Evolutionary conservation across 1,139 yeast genomes (phyloP), one percentile per base, ranked within the genome.

Genomic region (Pichia cactophila): DNA sequence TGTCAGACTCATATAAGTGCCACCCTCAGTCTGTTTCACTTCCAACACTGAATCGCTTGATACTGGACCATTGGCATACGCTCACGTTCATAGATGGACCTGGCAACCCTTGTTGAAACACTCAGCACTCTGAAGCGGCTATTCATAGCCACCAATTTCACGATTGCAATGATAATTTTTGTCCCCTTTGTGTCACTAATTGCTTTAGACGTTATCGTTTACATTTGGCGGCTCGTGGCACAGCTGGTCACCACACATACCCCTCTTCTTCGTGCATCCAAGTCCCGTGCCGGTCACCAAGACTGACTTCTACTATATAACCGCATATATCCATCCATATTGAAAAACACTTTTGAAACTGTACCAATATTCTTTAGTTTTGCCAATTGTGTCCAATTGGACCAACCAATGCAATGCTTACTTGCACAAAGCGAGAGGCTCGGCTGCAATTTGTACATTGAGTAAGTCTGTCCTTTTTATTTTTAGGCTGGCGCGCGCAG

Each of bases 101-200:
- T 38, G 5, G n/a, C 28, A 5, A 20, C 41, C 9, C 26, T 38
- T 23, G 41, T 28, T 16, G 41, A 38, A 38, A 4, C 28, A 7
- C 28, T 38, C n/a, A 11, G 28, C 29, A 17, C 26, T 3, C 10
- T 31, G 35, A 31, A 31, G 16, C 35, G 35, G 39, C 38, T 50
- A n/a, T 52, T 61, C 41, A 58, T 61, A 35, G 56, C 52, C 43
- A 37, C 55, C 45, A 61, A 60, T 42, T 51, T 48, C 43, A 38
- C 50, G 10, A 5, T 49, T 26, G 50, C 54, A 4, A 49, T 49
- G 54, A 7, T 41, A n/a, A 47, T 51, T 5, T 51, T 60, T 31
- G 49, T 53, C 6, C 64, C 63, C 12, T 58, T 58, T 48, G 39
- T 60, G 49, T 29, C 50, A 3, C 43, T 57, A 9, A 50, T 62